Conservation (phyloP, 2,329 filamentous ascomycete species). For the Salinomyces thailandicus region DNA sequence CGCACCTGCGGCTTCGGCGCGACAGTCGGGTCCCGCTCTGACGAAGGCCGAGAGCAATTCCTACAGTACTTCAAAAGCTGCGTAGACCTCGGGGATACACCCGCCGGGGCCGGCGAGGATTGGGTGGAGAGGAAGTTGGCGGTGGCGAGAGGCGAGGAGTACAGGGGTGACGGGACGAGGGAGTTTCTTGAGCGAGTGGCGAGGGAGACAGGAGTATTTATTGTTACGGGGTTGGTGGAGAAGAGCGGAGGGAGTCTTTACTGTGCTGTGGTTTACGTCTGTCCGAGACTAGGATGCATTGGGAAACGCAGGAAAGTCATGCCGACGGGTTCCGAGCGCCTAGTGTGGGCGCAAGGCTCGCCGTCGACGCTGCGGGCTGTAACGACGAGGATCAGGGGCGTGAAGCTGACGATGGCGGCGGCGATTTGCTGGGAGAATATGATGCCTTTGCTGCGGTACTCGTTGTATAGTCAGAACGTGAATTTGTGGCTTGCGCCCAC, state of each 20-base stretch:
- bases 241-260: constrained; percentile 72
- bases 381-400: constrained; percentile 65
- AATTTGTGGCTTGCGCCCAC: constrained; percentile 88
- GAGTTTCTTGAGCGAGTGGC: constrained; percentile 71
- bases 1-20: constrained; percentile 70
- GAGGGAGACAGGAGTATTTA: constrained; percentile 65
- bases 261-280: constrained; percentile 73
- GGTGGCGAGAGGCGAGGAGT: constrained; percentile 35
- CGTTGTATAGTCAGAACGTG: constrained; percentile 79
- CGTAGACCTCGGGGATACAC: constrained; percentile 76
- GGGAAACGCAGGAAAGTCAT: constrained; percentile 89
- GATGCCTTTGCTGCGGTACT: constrained; percentile 79
- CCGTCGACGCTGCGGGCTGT: constrained; percentile 70
- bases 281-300: constrained; percentile 58
- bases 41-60: constrained; percentile 68
- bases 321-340: constrained; percentile 73
- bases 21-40: constrained; percentile 57
- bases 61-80: constrained; percentile 67
- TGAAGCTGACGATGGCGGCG: constrained; percentile 67
- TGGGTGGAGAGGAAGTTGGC: constrained; percentile 59
- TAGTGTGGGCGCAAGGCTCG: constrained; percentile 82
- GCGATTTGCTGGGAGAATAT: constrained; percentile 97
- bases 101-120: constrained; percentile 54
- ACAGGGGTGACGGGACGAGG: constrained; percentile 62
- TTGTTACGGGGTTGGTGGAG: constrained; percentile 73